Percentiles rank a stretch among this genome's conserved stretches.
Evolutionary conservation across 768 basidiomycete species (phyloP).

Genomic region (Phallus indusiatus): DNA sequence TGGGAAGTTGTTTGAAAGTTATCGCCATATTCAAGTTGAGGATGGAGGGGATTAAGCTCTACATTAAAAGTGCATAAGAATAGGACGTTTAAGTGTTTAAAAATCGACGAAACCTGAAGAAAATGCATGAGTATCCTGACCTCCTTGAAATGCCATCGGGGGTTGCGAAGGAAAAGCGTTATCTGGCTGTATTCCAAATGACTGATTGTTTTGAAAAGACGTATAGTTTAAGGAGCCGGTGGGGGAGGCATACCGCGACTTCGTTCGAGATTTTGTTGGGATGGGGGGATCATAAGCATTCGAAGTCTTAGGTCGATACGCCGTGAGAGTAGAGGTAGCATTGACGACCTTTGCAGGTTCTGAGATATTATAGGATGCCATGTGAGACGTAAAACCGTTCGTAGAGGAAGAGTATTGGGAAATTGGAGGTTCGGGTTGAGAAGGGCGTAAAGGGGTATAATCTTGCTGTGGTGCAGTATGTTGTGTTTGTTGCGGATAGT

Average conservation of each 20-base stretch:
- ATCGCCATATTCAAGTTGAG: not conserved
- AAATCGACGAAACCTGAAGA: not conserved
- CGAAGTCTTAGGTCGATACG: conserved; percentile 18
- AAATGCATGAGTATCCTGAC: not conserved
- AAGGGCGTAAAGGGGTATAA: not conserved
- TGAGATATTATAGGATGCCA: not conserved
- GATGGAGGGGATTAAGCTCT: not conserved
- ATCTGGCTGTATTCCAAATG: not conserved
- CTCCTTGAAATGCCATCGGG: not conserved
- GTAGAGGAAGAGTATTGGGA: not conserved
- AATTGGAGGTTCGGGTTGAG: not conserved
- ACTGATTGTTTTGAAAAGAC: not conserved
- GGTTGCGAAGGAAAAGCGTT: not conserved
- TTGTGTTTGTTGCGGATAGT: conserved; percentile 17
- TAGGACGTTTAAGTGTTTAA: not conserved
- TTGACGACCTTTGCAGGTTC: not conserved
- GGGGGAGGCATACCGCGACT: not conserved
- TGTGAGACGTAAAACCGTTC: not conserved
- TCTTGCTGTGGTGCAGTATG: not conserved
- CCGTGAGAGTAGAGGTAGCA: not conserved
- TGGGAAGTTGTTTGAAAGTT: not conserved
- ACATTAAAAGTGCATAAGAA: not conserved
- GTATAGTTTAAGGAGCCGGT: not conserved
- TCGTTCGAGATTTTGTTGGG: conserved; percentile 13
- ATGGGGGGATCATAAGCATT: conserved; percentile 27